A percentile compares a stretch with the other conserved stretches of the same genome.
phyloP scores from a whole-genome alignment of 192 early-diverging fungal species.

The Backusella psychrophila region DNA sequence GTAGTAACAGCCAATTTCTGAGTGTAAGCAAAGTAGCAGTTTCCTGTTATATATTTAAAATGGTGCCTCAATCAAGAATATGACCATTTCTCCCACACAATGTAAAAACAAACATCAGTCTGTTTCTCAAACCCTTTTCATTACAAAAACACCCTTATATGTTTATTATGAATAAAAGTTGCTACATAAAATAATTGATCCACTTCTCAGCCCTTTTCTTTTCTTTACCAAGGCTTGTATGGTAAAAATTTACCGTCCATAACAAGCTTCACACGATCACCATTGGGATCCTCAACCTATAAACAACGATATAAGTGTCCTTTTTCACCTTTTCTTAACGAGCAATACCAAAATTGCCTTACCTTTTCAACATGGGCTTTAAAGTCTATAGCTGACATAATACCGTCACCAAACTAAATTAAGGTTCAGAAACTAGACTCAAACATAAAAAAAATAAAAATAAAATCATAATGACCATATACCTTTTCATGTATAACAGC shows the following conservation, averaged over 20 bases:
- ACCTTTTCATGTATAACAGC: slow-evolving; percentile 48
- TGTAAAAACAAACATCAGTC: too few relatives aligned
- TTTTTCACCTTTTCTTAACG: neutral
- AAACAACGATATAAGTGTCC: neutral
- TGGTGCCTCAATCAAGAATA: too few relatives aligned
- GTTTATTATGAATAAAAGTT: neutral
- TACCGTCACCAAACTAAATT: slow-evolving; percentile 48
- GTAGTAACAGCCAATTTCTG: too few relatives aligned
- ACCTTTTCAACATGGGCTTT: slow-evolving; percentile 41
- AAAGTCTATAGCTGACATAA: slow-evolving; percentile 50
- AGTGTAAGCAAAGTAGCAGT: too few relatives aligned
- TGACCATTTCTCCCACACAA: too few relatives aligned
- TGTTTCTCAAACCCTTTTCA: too few relatives aligned
- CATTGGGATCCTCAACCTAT: slow-evolving; percentile 30
- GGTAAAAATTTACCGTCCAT: slow-evolving; percentile 46
- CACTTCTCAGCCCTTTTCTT: neutral
- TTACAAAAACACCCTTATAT: too few relatives aligned
- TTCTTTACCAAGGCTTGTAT: slow-evolving; percentile 33
- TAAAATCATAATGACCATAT: neutral
- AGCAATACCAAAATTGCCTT: neutral
- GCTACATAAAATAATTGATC: neutral
- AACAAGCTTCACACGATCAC: slow-evolving; percentile 39
- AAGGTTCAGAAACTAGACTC: neutral
- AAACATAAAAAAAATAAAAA: neutral
- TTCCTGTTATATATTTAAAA: too few relatives aligned